Conservation (phyloP, 768 basidiomycete species). For the Boletus tomentosulus region DNA sequence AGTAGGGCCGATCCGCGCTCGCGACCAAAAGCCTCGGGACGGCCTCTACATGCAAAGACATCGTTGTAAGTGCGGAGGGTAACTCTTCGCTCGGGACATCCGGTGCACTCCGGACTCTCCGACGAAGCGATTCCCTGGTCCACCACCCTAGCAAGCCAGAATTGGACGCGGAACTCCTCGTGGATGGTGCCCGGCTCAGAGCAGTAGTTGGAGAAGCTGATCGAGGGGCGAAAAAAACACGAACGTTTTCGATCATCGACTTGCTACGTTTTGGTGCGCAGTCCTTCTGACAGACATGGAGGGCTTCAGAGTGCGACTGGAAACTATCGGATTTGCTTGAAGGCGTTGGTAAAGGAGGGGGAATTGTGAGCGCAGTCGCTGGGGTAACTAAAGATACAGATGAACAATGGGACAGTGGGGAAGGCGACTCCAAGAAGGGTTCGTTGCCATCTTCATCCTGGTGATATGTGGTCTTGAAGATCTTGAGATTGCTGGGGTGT, state of each 20-base stretch:
- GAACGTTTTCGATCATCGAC: constrained; percentile 61
- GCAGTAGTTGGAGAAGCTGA: constrained; percentile 38
- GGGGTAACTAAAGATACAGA: constrained; percentile 29
- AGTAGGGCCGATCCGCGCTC: constrained; percentile 23
- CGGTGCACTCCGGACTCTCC: constrained; percentile 51
- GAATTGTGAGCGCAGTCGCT: constrained; percentile 18
- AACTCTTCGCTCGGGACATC: constrained; percentile 35
- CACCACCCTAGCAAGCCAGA: constrained; percentile 43
- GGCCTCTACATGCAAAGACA: constrained; percentile 21
- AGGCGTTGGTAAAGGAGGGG: constrained; percentile 13
- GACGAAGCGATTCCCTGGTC: constrained; percentile 46
- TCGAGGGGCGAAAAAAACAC: constrained; percentile 52
- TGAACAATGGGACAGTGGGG: constrained; percentile 39
- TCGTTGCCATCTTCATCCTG: constrained; percentile 27
- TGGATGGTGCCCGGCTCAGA: constrained; percentile 26
- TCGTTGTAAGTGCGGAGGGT: constrained; percentile 22
- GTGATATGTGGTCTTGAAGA: constrained; percentile 16
- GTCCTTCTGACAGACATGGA: constrained; percentile 18
- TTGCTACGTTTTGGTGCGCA: constrained; percentile 40
- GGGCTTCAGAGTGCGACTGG: constrained; percentile 27
- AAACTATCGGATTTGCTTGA: constrained; percentile 10
- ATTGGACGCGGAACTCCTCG: constrained; percentile 25
- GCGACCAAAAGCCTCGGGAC: constrained; percentile 7
- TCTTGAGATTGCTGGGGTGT: constrained; percentile 29
- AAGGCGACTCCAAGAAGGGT: constrained; percentile 28